Percentiles rank a stretch among this genome's conserved stretches.
Conservation (phyloP, 2,329 filamentous ascomycete genomes). For the Leptographium lundbergii region DNA sequence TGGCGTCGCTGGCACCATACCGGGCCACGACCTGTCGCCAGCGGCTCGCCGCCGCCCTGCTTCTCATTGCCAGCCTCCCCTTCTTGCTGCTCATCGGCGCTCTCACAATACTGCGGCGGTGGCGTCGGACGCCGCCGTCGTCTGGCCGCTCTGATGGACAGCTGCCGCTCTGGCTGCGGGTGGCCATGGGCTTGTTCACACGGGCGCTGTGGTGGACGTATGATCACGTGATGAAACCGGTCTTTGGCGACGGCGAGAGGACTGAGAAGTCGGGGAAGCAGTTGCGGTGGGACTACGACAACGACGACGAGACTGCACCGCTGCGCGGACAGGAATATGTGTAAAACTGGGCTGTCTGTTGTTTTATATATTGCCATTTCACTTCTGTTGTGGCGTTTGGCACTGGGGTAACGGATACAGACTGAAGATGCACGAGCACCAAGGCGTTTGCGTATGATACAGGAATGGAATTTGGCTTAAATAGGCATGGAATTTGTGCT, state of each 20-base stretch:
- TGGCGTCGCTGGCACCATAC: constrained; percentile 58
- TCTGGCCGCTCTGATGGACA: constrained; percentile 23
- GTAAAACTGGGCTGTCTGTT: background rate
- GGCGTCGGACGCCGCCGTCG: background rate
- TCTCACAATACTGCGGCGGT: background rate
- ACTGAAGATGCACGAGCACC: no score
- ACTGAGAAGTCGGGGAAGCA: constrained; percentile 23
- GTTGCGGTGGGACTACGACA: background rate
- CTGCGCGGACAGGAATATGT: background rate
- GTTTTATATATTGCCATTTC: background rate
- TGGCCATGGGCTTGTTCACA: constrained; percentile 38
- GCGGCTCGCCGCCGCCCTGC: constrained; percentile 47
- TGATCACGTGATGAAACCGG: constrained; percentile 33
- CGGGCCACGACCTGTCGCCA: constrained; percentile 55
- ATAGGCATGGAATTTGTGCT: background rate
- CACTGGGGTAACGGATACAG: background rate
- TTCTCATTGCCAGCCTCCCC: constrained; percentile 48
- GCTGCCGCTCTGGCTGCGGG: constrained; percentile 54
- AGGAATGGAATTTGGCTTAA: no score
- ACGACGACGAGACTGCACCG: constrained; percentile 9
- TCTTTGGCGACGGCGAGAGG: constrained; percentile 82
- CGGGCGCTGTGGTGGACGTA: constrained; percentile 32
- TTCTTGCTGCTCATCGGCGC: constrained; percentile 39
- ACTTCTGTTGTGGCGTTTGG: background rate
- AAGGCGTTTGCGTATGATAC: background rate